Evolutionary conservation across 345 rosid species (phyloP), one percentile per base, ranked within the genome.

Genomic region (Gynandropsis gynandra): DNA sequence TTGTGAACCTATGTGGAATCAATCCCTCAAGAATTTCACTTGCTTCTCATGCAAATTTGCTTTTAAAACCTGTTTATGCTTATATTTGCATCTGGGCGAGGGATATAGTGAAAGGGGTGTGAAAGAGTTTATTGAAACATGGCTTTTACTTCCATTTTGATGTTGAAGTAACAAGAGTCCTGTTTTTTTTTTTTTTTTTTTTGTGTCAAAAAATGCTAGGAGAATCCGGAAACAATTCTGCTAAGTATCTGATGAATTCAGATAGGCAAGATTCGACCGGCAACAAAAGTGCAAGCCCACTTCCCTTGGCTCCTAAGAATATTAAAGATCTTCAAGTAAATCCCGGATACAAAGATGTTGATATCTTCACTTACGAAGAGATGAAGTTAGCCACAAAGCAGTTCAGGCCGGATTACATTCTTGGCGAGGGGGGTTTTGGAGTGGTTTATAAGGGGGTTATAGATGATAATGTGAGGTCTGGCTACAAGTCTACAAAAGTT

Each of bases 381-480:
- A 85, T 77, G 84, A 80, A 68, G 57, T 40, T 83, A 66, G 95
- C 89, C 11, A 85, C 99, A 2, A 80, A 81, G 67, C 74, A 66
- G 54, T 92, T 92, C 61, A 71, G 86, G 39, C 87, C 95, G 0
- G 90, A 85, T 72, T 76, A 64, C 50, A 83, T 92, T 15, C 82
- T 92, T 0, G 99, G 99, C 0, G 95, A 88, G 38, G 99, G 99
- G 41, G 99, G 99, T 9, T 92, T 92, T 39, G 99, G 99, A 13
- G 79, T 80, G 33, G 99, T 92, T 36, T 85, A 87, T 36, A 88
- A 81, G 69, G 97, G 97, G 43, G 72, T 83, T 42, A 58, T 92
- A 21, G 95, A 92, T 59, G 81, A 73, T 39, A 72, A 40, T 27
- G 74, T 85, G 35, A 78, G 88, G 66, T 58, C 63, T 36, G 94